phyloP scores from a whole-genome alignment of 371 early-diverging fungal species.

The Mucor piriformis region DNA sequence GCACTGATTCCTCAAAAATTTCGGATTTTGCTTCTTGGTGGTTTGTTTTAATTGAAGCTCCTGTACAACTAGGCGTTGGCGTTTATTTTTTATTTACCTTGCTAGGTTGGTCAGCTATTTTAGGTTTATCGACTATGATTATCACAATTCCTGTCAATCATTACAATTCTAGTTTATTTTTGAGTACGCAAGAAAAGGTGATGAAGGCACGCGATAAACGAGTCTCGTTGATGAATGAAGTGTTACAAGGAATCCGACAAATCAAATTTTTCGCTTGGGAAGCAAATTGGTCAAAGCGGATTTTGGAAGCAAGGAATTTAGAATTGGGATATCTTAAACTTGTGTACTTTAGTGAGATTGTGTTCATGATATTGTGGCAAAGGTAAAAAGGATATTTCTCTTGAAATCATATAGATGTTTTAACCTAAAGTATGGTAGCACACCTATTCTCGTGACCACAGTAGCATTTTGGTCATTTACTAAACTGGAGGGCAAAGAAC shows the following conservation, averaged over 20 bases:
- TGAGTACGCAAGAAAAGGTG: constrained; percentile 42
- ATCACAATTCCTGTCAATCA: constrained; percentile 52
- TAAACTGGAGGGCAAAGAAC: constrained; percentile 48
- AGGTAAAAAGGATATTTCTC: constrained; percentile 17
- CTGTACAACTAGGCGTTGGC: too few species aligned
- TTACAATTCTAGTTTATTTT: constrained; percentile 39
- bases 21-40: constrained; percentile 59
- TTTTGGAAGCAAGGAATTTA: constrained; percentile 46
- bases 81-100: constrained; percentile 24
- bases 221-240: constrained; percentile 50
- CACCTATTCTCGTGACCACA: constrained; percentile 56
- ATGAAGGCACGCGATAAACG: constrained; percentile 52
- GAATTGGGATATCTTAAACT: constrained; percentile 47
- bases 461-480: constrained; percentile 59
- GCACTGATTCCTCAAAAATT: constrained; percentile 81
- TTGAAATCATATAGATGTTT: background rate
- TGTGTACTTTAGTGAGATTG: constrained; percentile 18
- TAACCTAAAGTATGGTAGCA: constrained; percentile 13
- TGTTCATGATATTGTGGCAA: constrained; percentile 34
- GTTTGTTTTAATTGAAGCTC: constrained; percentile 42
- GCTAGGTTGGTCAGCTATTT: constrained; percentile 40
- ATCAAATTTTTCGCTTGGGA: constrained; percentile 72
- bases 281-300: constrained; percentile 36
- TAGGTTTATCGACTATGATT: constrained; percentile 53
- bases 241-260: constrained; percentile 60